Conservation (phyloP, 2,329 filamentous ascomycete genomes). For the Aspergillus sclerotialis region DNA sequence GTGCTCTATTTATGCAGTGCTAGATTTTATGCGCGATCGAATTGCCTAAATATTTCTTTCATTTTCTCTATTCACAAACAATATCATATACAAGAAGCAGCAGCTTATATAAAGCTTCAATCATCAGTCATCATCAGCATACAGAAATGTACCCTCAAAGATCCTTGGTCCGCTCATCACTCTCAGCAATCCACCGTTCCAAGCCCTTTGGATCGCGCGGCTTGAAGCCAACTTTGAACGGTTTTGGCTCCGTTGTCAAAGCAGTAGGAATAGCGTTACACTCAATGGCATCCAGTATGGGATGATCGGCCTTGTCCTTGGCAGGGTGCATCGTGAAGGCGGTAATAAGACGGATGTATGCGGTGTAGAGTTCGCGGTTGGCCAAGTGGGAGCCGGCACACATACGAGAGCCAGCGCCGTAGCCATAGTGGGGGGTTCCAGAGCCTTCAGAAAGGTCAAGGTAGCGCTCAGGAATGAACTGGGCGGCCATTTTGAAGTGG, state of each 20-base stretch:
- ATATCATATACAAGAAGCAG: too few species aligned
- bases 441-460: conserved; percentile 45
- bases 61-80: too few species aligned
- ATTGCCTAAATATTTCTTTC: background rate
- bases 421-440: conserved; percentile 56
- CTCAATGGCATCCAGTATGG: conserved; percentile 51
- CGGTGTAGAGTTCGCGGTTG: conserved; percentile 57
- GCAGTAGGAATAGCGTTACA: conserved; percentile 53
- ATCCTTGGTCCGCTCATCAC: conserved; percentile 46
- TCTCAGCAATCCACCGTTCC: conserved; percentile 47
- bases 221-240: conserved; percentile 53
- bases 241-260: conserved; percentile 56
- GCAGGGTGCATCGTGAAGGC: conserved; percentile 51
- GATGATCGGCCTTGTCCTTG: conserved; percentile 40
- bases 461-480: conserved; percentile 66
- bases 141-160: conserved; percentile 11
- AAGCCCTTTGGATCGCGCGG: conserved; percentile 42
- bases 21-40: too few species aligned
- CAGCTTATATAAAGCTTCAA: too few species aligned
- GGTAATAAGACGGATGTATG: conserved; percentile 52
- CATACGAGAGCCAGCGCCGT: conserved; percentile 58
- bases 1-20: too few species aligned
- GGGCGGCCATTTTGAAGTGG: conserved; percentile 58
- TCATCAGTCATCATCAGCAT: background rate
- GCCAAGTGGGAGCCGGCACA: conserved; percentile 58